Evolutionary conservation across 164 flowering plant genomes (phyloP).

Genomic region (Protea cynaroides): DNA sequence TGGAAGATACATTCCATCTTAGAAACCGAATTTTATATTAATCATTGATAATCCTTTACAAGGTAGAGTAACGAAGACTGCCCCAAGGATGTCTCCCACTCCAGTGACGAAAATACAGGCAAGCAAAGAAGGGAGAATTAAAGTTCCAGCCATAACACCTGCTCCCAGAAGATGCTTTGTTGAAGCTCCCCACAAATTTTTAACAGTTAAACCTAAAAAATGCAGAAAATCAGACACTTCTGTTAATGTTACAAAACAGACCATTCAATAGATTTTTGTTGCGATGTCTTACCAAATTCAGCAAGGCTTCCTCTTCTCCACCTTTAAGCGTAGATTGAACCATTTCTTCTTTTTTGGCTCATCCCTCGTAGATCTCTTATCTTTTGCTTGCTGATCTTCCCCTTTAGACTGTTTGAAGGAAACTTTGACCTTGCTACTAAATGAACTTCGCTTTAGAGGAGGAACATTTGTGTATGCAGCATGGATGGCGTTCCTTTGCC

Average conservation of each 20-base stretch:
- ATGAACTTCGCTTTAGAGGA: slow-evolving; percentile 61
- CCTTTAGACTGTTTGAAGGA: slow-evolving; percentile 43
- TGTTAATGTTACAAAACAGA: no score
- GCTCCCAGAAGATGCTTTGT: not conserved
- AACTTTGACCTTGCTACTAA: slow-evolving; percentile 51
- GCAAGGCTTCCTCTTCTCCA: slow-evolving; percentile 75
- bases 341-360: slow-evolving; percentile 78
- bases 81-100: slow-evolving; percentile 5
- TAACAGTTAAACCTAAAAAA: not conserved
- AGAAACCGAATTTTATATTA: not conserved
- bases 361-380: slow-evolving; percentile 51
- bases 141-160: not conserved
- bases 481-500: slow-evolving; percentile 72
- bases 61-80: not conserved
- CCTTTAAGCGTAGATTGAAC: slow-evolving; percentile 77
- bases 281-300: slow-evolving; percentile 20
- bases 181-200: not conserved
- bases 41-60: not conserved
- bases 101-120: not conserved
- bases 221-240: no score
- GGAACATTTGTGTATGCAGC: slow-evolving; percentile 64
- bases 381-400: slow-evolving; percentile 41
- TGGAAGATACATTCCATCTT: not conserved
- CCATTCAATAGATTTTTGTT: no score
- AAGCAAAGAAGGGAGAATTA: not conserved